These are phyloP conservation scores for Zelopaecilomyces penicillatus DNA, from an alignment of 2,329 filamentous ascomycete genomes.

Conservation along the genomic window DNA sequence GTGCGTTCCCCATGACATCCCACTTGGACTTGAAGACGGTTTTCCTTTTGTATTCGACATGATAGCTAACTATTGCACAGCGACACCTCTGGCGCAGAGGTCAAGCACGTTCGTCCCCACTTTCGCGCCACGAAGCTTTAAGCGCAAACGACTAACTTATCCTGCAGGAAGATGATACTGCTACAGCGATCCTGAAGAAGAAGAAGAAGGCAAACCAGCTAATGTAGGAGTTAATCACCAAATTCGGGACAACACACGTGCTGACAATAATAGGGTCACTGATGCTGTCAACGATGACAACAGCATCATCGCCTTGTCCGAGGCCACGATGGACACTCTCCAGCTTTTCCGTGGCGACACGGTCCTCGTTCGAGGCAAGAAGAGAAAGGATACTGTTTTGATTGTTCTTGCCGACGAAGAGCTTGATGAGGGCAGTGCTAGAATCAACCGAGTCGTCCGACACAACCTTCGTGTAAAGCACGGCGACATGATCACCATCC, in stretches of 20 bases:
- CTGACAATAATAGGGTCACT: constrained; percentile 63
- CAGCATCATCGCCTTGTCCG: constrained; percentile 95
- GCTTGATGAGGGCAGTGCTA: constrained; percentile 90
- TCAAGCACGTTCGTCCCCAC: constrained; percentile 60
- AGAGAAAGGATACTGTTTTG: constrained; percentile 97
- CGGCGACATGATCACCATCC: constrained; percentile 93
- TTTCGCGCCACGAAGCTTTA: not conserved
- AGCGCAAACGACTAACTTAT: constrained; percentile 4
- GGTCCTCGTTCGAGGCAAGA: constrained; percentile 97
- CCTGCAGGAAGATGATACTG: constrained; percentile 71
- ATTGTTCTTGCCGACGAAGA: constrained; percentile 97
- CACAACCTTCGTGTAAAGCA: constrained; percentile 99
- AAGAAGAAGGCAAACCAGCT: constrained; percentile 99
- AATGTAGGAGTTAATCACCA: constrained; percentile 58
- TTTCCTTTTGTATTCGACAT: constrained; percentile 3
- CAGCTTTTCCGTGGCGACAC: constrained; percentile 98
- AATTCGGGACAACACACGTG: constrained; percentile 3
- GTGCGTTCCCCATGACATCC: constrained; percentile 42
- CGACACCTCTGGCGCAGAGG: constrained; percentile 81
- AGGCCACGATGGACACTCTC: constrained; percentile 97
- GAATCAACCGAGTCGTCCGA: constrained; percentile 96
- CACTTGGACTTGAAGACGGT: not conserved
- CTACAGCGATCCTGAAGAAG: constrained; percentile 97
- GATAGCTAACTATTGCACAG: constrained; percentile 42
- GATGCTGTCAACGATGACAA: constrained; percentile 99